These are phyloP conservation scores for Exophiala phaeomuriformis DNA, from an alignment of 2,329 filamentous ascomycete genomes.

Conservation along the genomic window DNA sequence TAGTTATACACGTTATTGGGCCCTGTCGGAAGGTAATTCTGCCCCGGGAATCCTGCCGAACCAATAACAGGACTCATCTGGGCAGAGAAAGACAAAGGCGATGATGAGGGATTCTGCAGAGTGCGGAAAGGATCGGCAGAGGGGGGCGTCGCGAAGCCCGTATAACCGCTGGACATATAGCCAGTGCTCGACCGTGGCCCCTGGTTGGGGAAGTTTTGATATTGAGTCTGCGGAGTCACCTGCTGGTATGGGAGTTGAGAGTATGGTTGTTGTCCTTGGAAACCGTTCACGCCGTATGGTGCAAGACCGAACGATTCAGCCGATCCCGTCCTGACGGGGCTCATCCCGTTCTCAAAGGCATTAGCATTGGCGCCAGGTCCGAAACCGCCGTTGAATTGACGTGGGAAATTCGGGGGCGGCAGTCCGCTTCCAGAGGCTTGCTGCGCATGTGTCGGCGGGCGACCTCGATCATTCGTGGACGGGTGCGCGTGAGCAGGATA, in stretches of 20 bases:
- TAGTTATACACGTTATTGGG: slow-evolving; percentile 46
- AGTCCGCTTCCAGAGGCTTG: slow-evolving; percentile 27
- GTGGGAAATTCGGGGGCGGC: slow-evolving; percentile 34
- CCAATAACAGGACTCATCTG: slow-evolving; percentile 43
- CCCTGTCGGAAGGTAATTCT: slow-evolving; percentile 42
- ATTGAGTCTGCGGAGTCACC: slow-evolving; percentile 48
- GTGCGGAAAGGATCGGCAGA: slow-evolving; percentile 37
- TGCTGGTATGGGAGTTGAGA: slow-evolving; percentile 38
- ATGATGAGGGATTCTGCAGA: slow-evolving; percentile 35
- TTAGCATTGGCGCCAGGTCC: slow-evolving; percentile 33
- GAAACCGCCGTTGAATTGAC: slow-evolving; percentile 39
- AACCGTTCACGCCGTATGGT: slow-evolving; percentile 34
- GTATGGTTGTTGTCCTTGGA: slow-evolving; percentile 31
- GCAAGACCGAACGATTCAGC: slow-evolving; percentile 34
- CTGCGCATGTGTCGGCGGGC: slow-evolving; percentile 38
- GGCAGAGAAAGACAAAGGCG: slow-evolving; percentile 32
- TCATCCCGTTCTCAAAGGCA: slow-evolving; percentile 32
- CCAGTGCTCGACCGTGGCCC: slow-evolving; percentile 39
- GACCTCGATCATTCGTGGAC: slow-evolving; percentile 36
- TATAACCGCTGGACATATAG: slow-evolving; percentile 38
- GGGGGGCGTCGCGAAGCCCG: slow-evolving; percentile 38
- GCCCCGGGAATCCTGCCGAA: slow-evolving; percentile 35
- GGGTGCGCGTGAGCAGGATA: slow-evolving; percentile 34
- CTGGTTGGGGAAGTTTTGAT: slow-evolving; percentile 49
- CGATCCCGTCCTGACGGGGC: slow-evolving; percentile 35